These are phyloP conservation scores for Eucalyptus coolabah DNA, from an alignment of 345 rosid genomes.

Conservation along the genomic window DNA sequence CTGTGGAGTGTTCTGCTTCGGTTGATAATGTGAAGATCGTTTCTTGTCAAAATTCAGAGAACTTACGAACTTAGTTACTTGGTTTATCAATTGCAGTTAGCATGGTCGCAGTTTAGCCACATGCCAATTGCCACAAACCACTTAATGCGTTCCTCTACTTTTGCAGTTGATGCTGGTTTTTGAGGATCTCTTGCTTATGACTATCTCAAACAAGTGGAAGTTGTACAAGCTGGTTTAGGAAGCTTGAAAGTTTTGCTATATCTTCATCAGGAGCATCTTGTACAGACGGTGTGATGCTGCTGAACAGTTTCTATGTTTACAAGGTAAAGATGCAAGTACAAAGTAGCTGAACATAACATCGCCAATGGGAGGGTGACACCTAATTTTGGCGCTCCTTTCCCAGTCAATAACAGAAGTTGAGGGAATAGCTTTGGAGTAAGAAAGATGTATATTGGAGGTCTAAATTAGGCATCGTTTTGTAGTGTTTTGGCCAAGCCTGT, in stretches of 20 bases:
- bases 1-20: neutral
- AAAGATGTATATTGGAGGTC: slow-evolving; percentile 25
- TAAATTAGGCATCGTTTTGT: slow-evolving; percentile 3
- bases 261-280: slow-evolving; percentile 33
- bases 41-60: neutral
- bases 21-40: neutral
- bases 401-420: slow-evolving; percentile 16
- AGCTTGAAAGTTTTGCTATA: neutral
- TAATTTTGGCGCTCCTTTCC: slow-evolving; percentile 9
- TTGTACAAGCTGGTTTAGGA: neutral
- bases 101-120: neutral
- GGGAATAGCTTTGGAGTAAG: slow-evolving; percentile 10
- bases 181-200: neutral
- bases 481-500: neutral
- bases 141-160: neutral
- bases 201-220: neutral
- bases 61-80: neutral
- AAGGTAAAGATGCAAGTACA: slow-evolving; percentile 15
- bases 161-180: neutral
- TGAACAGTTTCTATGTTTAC: slow-evolving; percentile 8
- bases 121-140: neutral
- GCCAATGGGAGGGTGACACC: neutral
- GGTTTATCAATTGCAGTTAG: neutral
- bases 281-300: slow-evolving; percentile 30
- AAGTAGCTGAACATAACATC: slow-evolving; percentile 5